Percentiles rank a stretch among this genome's conserved stretches.
Evolutionary conservation across 179 eudicot genomes (phyloP).

Genomic region (Spinacia oleracea): DNA sequence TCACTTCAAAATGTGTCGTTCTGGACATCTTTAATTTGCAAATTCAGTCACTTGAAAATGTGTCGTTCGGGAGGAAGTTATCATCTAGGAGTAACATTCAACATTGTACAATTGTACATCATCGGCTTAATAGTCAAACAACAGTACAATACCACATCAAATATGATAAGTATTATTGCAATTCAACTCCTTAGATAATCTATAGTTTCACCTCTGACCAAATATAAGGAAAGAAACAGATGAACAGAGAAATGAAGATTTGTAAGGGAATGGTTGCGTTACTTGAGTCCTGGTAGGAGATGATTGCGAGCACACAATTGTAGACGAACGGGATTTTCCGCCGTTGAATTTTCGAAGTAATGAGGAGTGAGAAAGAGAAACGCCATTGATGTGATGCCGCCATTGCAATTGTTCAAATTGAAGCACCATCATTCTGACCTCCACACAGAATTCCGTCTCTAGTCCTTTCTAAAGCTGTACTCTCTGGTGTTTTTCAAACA

Average conservation of each 20-base stretch:
- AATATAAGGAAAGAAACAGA: not conserved
- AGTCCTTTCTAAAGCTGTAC: not conserved
- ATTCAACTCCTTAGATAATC: not conserved
- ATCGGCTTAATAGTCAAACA: no score
- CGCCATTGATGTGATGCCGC: constrained; percentile 28
- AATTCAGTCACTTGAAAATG: no score
- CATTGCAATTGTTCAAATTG: constrained; percentile 19
- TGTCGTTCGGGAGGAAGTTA: no score
- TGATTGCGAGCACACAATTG: constrained; percentile 25
- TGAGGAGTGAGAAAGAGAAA: constrained; percentile 16
- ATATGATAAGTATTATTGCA: no score
- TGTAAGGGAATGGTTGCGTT: constrained; percentile 5
- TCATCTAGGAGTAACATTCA: no score
- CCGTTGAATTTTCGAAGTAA: not conserved
- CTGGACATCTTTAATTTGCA: no score
- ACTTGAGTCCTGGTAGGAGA: constrained; percentile 75
- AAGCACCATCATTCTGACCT: constrained; percentile 29
- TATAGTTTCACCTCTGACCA: not conserved
- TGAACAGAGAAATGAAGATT: not conserved
- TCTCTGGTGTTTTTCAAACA: not conserved
- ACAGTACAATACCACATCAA: no score
- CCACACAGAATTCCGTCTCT: not conserved
- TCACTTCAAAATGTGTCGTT: no score
- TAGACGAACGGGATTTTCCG: constrained; percentile 7
- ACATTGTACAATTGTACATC: no score